Evolutionary conservation across 169 alveolate species (phyloP).

Genomic region (Babesia gibsoni): DNA sequence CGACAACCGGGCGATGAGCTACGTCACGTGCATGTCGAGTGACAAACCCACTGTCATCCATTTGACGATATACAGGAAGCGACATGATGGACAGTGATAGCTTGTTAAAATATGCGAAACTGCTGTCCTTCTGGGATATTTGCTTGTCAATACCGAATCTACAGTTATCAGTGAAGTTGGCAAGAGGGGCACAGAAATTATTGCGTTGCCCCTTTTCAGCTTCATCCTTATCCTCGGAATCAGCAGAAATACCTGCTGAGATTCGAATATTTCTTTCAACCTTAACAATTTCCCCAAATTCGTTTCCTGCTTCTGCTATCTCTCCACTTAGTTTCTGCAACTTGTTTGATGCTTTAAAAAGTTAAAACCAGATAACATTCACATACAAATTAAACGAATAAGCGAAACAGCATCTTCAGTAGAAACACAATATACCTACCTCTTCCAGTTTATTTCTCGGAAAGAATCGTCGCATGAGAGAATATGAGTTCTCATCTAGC

Average conservation of each 20-base stretch:
- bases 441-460: constrained; percentile 42
- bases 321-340: constrained; percentile 48
- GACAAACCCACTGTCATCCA: constrained; percentile 45
- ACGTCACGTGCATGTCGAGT: constrained; percentile 19
- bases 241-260: constrained; percentile 35
- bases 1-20: constrained; percentile 52
- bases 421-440: constrained; percentile 2
- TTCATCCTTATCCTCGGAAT: background rate
- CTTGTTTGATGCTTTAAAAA: too few species aligned
- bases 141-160: constrained; percentile 43
- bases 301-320: constrained; percentile 43
- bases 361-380: too few species aligned
- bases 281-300: constrained; percentile 46
- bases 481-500: constrained; percentile 7
- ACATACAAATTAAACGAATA: too few species aligned
- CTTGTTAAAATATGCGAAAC: constrained; percentile 38
- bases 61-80: constrained; percentile 38
- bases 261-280: constrained; percentile 59
- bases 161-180: constrained; percentile 40
- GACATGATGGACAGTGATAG: constrained; percentile 46
- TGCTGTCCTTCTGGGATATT: constrained; percentile 40
- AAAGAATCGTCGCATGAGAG: constrained; percentile 38
- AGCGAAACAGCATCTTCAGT: background rate
- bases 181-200: constrained; percentile 1
- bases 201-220: background rate